Evolutionary conservation across 495 filamentous ascomycete genomes (phyloP), one percentile per base, ranked within the genome.

Genomic region (Friedmanniomyces simplex): DNA sequence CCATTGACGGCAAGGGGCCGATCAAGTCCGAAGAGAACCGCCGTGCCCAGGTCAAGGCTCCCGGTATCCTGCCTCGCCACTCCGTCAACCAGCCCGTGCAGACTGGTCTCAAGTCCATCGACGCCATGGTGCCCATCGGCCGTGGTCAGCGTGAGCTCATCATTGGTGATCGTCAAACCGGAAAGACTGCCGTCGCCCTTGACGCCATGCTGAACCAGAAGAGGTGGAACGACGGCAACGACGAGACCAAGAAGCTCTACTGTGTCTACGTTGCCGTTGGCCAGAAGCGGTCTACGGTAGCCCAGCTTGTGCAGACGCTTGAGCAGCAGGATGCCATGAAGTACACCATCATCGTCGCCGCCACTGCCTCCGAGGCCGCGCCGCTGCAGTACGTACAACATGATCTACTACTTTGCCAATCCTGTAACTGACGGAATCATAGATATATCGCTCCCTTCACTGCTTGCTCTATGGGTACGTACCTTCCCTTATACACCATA

Each of bases 291-390:
- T 98, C 93, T 63, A 98, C 93, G 60, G 91, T 98, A 66, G 93
- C 93, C 68, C 93, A 98, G 82, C 82, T 98, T 69, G 93, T 98
- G 78, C 88, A 97, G 83, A 97, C 93, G 61, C 87, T 98, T 60
- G 94, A 97, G 81, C 91, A 98, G 85, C 95, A 98, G 74, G 90
- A 97, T 65, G 87, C 94, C 70, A 94, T 98, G 91, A 96, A 97
- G 80, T 98, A 98, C 86, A 85, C 81, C 62, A 83, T 96, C 62
- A 73, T 98, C 64, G 88, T 97, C 64, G 93, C 93, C 69, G 93
- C 93, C 67, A 98, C 94, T 63, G 93, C 93, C 67, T 98, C 93
- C 47, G 93, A 98, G 79, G 93, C 93, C 68, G 90, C 86, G 16
- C 88, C 90, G 59, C 79, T 89, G 66, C 89, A 95, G 77, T 97